Evolutionary conservation across 306 rosid genomes (phyloP), one percentile per base, ranked within the genome.

Genomic region (Parietaria judaica): DNA sequence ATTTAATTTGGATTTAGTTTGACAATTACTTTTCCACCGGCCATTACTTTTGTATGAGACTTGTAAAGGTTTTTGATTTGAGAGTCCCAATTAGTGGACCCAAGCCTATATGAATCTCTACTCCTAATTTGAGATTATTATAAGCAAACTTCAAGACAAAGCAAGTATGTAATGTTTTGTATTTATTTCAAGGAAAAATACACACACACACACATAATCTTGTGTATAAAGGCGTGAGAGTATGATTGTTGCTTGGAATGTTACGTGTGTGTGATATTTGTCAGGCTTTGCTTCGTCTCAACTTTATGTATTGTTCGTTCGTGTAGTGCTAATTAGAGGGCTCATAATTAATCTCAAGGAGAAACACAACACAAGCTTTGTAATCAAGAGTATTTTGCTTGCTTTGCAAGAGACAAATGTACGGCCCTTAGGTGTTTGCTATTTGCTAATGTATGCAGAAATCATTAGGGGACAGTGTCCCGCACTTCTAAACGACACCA

Each of bases 41-140:
- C 68, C 49, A 31, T 36, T 46, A 51, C 48, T 55, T 66, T 10
- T 59, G 8, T 34, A 60, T 11, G 14, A 47, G 39, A 45, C 54
- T 70, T 13, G 39, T 54, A 48, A 36, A 69, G 15, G 74, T 54
- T 61, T 44, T 61, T 37, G 52, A 35, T 8, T 67, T 55, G 59
- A 44, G 35, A 46, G 49, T 37, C 13, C 12, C 50, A 56, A 47
- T 36, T 14, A 4, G 68, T 36, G 51, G 51, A 36, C 58, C 63
- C 50, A 61, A 36, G 10, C 5, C 59, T 23, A 46, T 10, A 17
- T 9, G 39, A 41, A 3, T 53, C 11, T 14, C 5, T 15, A 41
- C 34, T 23, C 16, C 14, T 39, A 17, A 15, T 44, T 43, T 6
- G 17, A 37, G 50, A 5, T 64, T 53, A 15, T 49, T 7, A 49